phyloP scores from a whole-genome alignment of 75 land plant genomes.

The Ceratopteris richardii region DNA sequence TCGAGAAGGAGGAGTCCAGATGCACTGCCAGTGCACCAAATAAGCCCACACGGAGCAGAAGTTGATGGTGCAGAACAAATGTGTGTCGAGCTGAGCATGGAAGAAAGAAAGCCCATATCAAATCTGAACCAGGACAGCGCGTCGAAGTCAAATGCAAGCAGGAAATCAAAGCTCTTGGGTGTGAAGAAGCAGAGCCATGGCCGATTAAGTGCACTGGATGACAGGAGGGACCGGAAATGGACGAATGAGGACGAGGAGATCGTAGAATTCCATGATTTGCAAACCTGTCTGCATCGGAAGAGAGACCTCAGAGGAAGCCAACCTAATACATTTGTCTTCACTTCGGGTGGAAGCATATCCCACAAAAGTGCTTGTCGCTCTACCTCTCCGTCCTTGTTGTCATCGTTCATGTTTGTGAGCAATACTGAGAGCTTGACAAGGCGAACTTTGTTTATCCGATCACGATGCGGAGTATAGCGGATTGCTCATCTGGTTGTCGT shows the following conservation, averaged over 20 bases:
- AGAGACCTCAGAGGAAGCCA: conserved; percentile 16
- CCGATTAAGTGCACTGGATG: background rate
- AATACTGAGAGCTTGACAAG: too few relatives aligned
- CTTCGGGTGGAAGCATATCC: conserved; percentile 7
- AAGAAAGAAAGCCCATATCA: background rate
- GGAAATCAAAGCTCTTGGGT: background rate
- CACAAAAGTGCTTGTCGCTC: too few relatives aligned
- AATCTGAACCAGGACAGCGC: background rate
- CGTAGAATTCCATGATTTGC: conserved; percentile 24
- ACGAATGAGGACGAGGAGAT: conserved; percentile 11
- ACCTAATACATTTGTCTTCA: conserved; percentile 13
- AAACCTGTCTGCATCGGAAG: conserved; percentile 18
- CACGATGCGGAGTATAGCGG: too few relatives aligned
- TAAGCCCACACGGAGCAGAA: background rate
- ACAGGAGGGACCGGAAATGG: background rate
- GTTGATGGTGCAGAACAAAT: background rate
- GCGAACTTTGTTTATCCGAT: too few relatives aligned
- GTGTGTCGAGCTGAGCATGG: background rate
- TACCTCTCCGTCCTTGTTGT: too few relatives aligned
- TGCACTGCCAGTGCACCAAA: background rate
- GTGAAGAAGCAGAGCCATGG: conserved; percentile 7
- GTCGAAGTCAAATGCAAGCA: conserved; percentile 5
- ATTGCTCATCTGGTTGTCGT: too few relatives aligned
- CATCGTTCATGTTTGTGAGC: too few relatives aligned
- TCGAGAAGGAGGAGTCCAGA: background rate